Evolutionary conservation across 768 basidiomycete genomes (phyloP).

Genomic region (Tylopilus vinaceipallidus): DNA sequence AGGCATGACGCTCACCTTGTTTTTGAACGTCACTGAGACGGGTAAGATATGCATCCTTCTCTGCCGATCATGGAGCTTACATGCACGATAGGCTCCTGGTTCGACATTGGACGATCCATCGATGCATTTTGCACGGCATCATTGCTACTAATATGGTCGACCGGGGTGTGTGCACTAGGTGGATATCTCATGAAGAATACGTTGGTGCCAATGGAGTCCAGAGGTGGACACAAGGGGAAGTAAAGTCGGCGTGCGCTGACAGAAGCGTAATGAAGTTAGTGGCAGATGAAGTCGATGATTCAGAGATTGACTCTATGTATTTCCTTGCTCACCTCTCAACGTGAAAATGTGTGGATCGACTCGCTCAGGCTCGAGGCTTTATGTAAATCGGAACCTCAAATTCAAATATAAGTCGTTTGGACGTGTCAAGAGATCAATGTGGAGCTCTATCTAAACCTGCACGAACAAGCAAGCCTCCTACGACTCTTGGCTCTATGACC

Average conservation of each 20-base stretch:
- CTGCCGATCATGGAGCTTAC: not conserved
- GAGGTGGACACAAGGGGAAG: slow-evolving; percentile 18
- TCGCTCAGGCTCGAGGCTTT: too few species aligned
- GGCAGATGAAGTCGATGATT: too few species aligned
- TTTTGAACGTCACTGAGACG: slow-evolving; percentile 79
- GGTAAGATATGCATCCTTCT: slow-evolving; percentile 37
- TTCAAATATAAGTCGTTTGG: too few species aligned
- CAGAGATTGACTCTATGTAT: too few species aligned
- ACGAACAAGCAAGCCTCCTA: too few species aligned
- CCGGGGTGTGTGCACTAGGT: slow-evolving; percentile 71
- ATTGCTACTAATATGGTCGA: slow-evolving; percentile 73
- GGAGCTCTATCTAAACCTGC: too few species aligned
- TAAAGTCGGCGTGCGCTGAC: slow-evolving; percentile 2
- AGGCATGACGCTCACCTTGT: slow-evolving; percentile 85
- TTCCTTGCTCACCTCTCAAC: too few species aligned
- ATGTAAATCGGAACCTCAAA: too few species aligned
- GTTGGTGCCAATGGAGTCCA: slow-evolving; percentile 17
- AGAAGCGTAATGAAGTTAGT: too few species aligned
- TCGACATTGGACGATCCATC: slow-evolving; percentile 87
- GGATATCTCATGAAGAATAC: slow-evolving; percentile 60
- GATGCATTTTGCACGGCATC: slow-evolving; percentile 86
- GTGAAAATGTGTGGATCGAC: too few species aligned
- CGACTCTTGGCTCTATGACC: too few species aligned
- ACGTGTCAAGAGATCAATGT: too few species aligned
- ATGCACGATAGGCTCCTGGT: slow-evolving; percentile 64